Conservation (phyloP, 73 alveolate species). For the Paramecium primaurelia region DNA sequence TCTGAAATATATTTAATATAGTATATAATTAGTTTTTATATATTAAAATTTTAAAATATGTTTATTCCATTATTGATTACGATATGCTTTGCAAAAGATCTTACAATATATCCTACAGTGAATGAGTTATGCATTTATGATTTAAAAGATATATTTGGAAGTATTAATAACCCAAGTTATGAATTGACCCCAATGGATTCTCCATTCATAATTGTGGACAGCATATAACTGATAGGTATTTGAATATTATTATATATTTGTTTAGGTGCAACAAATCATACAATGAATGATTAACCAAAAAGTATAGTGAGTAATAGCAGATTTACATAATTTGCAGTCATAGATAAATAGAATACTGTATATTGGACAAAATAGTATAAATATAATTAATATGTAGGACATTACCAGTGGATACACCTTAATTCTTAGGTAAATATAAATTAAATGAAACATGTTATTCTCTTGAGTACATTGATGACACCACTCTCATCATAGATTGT, state of each 20-base stretch:
- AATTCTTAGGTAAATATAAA: background rate
- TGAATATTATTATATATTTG: background rate
- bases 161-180: background rate
- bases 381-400: background rate
- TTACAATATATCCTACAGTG: background rate
- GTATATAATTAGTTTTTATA: background rate
- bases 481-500: background rate
- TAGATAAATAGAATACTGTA: background rate
- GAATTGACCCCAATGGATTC: background rate
- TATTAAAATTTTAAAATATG: background rate
- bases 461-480: slow-evolving; percentile 9
- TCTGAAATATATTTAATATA: background rate
- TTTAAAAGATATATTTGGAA: background rate
- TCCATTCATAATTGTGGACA: background rate
- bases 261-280: background rate
- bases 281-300: background rate
- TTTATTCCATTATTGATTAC: background rate
- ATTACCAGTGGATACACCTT: background rate
- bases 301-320: background rate
- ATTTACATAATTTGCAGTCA: background rate
- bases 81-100: background rate
- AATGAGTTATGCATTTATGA: background rate
- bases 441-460: background rate
- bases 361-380: background rate
- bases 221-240: background rate